Conservation (phyloP, 257 asterid genomes). For the Fraxinus quadrangulata region DNA sequence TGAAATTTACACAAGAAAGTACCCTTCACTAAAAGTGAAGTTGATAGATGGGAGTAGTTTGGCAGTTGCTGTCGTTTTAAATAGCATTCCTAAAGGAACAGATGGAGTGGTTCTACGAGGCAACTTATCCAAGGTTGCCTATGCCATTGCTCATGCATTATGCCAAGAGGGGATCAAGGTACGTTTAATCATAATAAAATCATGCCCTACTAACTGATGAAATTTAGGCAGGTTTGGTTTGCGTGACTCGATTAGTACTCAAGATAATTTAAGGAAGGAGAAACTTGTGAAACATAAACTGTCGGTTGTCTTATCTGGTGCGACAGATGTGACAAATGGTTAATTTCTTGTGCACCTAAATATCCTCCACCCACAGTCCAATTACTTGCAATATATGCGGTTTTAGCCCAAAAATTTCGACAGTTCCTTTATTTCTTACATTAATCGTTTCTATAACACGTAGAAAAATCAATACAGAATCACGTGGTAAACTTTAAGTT, state of each 20-base stretch:
- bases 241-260: too few species aligned
- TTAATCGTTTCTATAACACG: too few species aligned
- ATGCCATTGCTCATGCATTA: slow-evolving; percentile 8
- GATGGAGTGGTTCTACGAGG: slow-evolving; percentile 29
- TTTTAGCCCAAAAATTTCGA: too few species aligned
- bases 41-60: slow-evolving; percentile 51
- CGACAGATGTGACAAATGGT: too few species aligned
- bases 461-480: too few species aligned
- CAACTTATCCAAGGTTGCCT: slow-evolving; percentile 6
- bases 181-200: not conserved
- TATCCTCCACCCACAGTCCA: too few species aligned
- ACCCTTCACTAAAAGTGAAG: slow-evolving; percentile 40
- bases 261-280: too few species aligned
- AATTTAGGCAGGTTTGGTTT: not conserved
- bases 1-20: slow-evolving; percentile 28
- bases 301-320: too few species aligned
- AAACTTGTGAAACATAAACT: too few species aligned
- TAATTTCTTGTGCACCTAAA: too few species aligned
- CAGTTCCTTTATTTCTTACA: too few species aligned
- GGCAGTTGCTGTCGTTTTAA: slow-evolving; percentile 38
- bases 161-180: slow-evolving; percentile 26
- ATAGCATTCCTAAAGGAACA: slow-evolving; percentile 43
- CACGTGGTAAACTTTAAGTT: not conserved
- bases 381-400: too few species aligned
- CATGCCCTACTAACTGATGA: not conserved